Evolutionary conservation across 495 filamentous ascomycete species (phyloP), one percentile per base, ranked within the genome.

Genomic region (Parachaetomium inaequale): DNA sequence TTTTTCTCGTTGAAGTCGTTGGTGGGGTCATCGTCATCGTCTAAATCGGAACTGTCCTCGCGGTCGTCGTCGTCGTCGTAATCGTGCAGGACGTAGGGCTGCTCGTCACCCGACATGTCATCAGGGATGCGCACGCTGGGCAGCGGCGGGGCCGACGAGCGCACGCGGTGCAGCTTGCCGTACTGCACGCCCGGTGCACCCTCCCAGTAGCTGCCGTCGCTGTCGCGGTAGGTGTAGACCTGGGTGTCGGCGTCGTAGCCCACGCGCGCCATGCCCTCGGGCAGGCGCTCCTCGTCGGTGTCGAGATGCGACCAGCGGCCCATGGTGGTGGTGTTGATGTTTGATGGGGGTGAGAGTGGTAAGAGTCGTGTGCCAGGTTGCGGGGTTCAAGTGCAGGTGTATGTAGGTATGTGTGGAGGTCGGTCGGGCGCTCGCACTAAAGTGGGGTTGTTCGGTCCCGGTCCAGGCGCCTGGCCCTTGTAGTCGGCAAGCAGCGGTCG

Each of bases 201-300:
- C 66, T 79, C 74, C 75, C 76, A 84, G 63, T 66, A 47, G 36
- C 59, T 65, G 25, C 77, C 77, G 46, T 78, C 69, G 19, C 63
- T 46, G 62, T 79, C 75, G 52, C 71, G 75, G 72, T 76, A 83
- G 12, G 75, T 78, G 71, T 83, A 83, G 23, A 66, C 70, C 58
- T 82, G 74, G 4, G 70, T 75, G 63, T 82, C 79, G 66, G 79
- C 80, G 65, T 84, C 81, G 70, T 84, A 84, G 65, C 76, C 80
- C 29, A 81, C 70, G 58, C 80, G 76, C 19, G 69, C 58, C 77
- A 84, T 81, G 68, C 80, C 80, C 42, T 78, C 74, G 38, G 81
- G 81, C 25, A 84, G 73, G 49, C 81, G 81, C 50, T 80, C 71
- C 21, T 78, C 77, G 64, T 84, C 81, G 53, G 75, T 70, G 53